Evolutionary conservation across 1,284 basidiomycete species (phyloP), one percentile per base, ranked within the genome.

Genomic region (Sporisorium reilianum): DNA sequence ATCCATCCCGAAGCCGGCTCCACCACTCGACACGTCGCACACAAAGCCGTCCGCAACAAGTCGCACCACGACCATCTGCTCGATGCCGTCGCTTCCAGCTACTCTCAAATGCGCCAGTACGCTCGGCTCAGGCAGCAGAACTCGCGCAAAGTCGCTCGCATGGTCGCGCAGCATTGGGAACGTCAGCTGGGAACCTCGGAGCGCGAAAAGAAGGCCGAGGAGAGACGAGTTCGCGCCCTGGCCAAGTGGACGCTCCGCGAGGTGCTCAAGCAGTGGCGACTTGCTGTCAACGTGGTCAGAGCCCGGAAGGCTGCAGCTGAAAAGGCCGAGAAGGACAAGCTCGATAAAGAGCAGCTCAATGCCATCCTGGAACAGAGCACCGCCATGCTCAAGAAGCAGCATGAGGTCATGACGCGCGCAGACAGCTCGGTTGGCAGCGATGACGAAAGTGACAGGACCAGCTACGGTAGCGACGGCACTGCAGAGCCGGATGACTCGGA

Each of bases 321-420:
- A 55, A 89, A 89, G 73, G 89, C 87, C 18, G 91, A 93, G 80
- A 89, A 91, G 75, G 89, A 90, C 71, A 87, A 89, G 22, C 85
- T 89, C 12, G 91, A 91, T 0, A 92, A 92, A 68, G 90, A 92
- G 76, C 95, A 97, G 86, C 88, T 98, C 26, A 92, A 95, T 84
- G 93, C 91, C 3, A 94, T 98, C 75, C 87, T 98, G 40, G 90
- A 94, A 84, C 91, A 96, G 80, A 96, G 94, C 44, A 93, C 93
- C 0, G 90, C 92, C 55, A 90, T 97, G 77, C 87, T 97, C 63
- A 91, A 93, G 80, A 91, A 92, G 8, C 95, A 79, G 58, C 84
- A 69, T 32, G 59, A 75, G 12, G 83, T 82, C 18, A 75, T 57
- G 53, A 81, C 77, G 2, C 79, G 81, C 11, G 68, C 79, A 12